Conservation (phyloP, 805 yeast genomes). For the Saturnispora serradocipensis region DNA sequence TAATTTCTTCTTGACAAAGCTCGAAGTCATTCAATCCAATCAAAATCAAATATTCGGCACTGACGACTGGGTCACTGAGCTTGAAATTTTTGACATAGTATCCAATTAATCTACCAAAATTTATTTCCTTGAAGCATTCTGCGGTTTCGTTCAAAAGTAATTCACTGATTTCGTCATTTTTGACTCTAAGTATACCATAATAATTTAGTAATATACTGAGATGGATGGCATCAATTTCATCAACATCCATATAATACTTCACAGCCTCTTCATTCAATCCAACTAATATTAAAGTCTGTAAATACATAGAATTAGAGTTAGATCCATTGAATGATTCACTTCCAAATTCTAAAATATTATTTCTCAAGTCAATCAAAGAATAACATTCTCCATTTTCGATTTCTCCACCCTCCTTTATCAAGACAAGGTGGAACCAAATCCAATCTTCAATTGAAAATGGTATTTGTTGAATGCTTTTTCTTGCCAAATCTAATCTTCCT, state of each 20-base stretch:
- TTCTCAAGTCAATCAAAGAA: conserved; percentile 65
- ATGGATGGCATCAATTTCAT: conserved; percentile 84
- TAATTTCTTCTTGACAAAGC: conserved; percentile 66
- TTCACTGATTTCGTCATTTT: conserved; percentile 10
- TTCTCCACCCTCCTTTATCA: conserved; percentile 51
- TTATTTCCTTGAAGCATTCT: conserved; percentile 24
- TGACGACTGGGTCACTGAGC: conserved; percentile 78
- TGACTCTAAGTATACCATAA: conserved; percentile 54
- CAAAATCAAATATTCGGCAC: conserved; percentile 78
- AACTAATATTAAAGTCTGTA: conserved; percentile 61
- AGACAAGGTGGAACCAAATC: conserved; percentile 87
- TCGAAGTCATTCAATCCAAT: conserved; percentile 50
- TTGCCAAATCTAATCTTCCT: conserved; percentile 77
- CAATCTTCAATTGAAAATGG: conserved; percentile 86
- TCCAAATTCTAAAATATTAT: conserved; percentile 62
- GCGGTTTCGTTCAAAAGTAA: conserved; percentile 27
- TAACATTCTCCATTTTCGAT: conserved; percentile 58
- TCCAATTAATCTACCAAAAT: conserved; percentile 61
- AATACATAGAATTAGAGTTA: conserved; percentile 57
- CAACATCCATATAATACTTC: conserved; percentile 47
- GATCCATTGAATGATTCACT: conserved; percentile 58
- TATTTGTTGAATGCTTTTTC: conserved; percentile 56
- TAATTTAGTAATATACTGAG: conserved; percentile 73
- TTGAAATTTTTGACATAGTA: conserved; percentile 77
- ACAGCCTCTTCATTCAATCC: conserved; percentile 82